Evolutionary conservation across 441 rosid genomes (phyloP).

Genomic region (Euphorbia celastroides): DNA sequence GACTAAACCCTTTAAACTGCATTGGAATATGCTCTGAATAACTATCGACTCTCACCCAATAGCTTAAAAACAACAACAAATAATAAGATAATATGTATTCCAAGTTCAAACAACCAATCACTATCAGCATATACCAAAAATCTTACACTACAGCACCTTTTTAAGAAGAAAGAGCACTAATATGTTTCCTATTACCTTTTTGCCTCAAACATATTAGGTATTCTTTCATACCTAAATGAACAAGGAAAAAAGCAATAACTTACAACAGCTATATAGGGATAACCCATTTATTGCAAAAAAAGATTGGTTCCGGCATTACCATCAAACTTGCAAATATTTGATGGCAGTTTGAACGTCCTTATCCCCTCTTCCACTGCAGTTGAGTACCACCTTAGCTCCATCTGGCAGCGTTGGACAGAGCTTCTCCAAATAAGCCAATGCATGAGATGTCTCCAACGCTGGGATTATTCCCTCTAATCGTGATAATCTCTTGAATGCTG

Average conservation of each 20-base stretch:
- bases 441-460: slow-evolving; percentile 86
- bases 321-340: slow-evolving; percentile 49
- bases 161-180: too few species aligned
- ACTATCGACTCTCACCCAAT: too few species aligned
- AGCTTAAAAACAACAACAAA: too few species aligned
- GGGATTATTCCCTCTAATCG: slow-evolving; percentile 82
- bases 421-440: slow-evolving; percentile 71
- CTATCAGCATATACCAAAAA: too few species aligned
- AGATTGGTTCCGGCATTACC: neutral
- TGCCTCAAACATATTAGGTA: neutral
- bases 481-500: slow-evolving; percentile 80
- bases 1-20: too few species aligned
- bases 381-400: slow-evolving; percentile 59
- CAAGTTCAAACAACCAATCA: neutral
- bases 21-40: too few species aligned
- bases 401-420: slow-evolving; percentile 65
- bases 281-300: slow-evolving; percentile 5
- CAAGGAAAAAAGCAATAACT: neutral
- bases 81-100: too few species aligned
- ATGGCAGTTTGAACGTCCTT: slow-evolving; percentile 86
- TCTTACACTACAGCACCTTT: too few species aligned
- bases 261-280: slow-evolving; percentile 1
- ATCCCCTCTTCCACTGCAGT: slow-evolving; percentile 93
- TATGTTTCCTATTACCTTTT: neutral
- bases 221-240: neutral